These are phyloP conservation scores for Buddleja alternifolia DNA, from an alignment of 257 asterid genomes.

Conservation along the genomic window DNA sequence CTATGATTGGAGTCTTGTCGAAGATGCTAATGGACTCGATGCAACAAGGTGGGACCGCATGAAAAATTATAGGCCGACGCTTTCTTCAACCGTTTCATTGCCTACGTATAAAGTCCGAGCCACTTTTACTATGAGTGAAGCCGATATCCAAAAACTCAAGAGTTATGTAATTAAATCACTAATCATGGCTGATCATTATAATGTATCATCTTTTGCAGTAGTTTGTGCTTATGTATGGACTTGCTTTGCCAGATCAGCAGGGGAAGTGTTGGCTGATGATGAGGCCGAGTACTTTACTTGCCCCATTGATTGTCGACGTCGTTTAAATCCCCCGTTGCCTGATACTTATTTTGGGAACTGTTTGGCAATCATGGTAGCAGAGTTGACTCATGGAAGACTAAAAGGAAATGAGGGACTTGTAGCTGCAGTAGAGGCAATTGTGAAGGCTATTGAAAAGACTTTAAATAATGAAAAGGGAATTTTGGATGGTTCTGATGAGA, in stretches of 20 bases:
- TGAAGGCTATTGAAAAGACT: constrained; percentile 1
- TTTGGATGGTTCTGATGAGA: background rate
- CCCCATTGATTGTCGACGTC: background rate
- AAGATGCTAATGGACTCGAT: no score
- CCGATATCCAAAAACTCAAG: no score
- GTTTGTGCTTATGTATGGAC: constrained; percentile 17
- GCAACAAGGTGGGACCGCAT: no score
- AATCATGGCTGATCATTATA: no score
- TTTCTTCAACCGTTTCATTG: no score
- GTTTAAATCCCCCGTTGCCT: constrained; percentile 22
- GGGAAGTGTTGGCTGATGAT: background rate
- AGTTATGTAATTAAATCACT: no score
- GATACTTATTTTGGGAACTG: constrained; percentile 10
- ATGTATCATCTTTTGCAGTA: no score
- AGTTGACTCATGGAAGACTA: background rate
- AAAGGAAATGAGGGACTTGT: constrained; percentile 5
- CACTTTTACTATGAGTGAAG: no score
- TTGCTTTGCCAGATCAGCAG: background rate
- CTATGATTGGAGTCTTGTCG: no score
- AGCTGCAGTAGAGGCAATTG: background rate
- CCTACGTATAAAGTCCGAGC: no score
- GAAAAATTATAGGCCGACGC: no score
- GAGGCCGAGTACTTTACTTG: constrained; percentile 3
- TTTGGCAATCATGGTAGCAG: background rate
- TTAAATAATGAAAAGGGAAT: background rate